Evolutionary conservation across 2,329 filamentous ascomycete genomes (phyloP).

Genomic region (Botrytis cinerea): DNA sequence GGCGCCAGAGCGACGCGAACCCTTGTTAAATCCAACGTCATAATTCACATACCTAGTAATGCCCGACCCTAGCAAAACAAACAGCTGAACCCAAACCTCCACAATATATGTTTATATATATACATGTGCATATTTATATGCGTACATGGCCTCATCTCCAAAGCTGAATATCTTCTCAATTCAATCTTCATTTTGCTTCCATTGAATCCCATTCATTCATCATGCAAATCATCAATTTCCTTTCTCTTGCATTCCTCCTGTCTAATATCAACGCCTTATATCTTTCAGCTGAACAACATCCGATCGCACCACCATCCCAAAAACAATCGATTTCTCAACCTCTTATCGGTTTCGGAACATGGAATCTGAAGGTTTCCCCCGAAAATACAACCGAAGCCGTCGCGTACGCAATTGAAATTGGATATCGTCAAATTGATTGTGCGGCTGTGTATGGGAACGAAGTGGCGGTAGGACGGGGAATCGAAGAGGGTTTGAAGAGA

Average conservation of each 20-base stretch:
- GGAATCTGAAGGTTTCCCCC: constrained; percentile 14
- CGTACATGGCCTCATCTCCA: neutral
- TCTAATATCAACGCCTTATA: neutral
- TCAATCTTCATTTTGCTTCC: neutral
- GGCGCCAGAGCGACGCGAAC: neutral
- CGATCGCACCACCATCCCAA: neutral
- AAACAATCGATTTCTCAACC: constrained; percentile 12
- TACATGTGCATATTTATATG: too few species aligned
- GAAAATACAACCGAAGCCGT: constrained; percentile 25
- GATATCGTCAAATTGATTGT: constrained; percentile 35
- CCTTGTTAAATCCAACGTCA: neutral
- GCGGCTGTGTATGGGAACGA: constrained; percentile 32
- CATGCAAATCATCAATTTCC: neutral
- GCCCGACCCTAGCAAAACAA: neutral
- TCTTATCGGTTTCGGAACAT: constrained; percentile 25
- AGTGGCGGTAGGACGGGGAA: constrained; percentile 31
- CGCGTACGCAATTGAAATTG: constrained; percentile 29
- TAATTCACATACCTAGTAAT: neutral
- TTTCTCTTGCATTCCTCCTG: neutral
- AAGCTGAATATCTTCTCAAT: neutral
- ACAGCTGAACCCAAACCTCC: constrained; percentile 6
- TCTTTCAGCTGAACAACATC: constrained; percentile 3
- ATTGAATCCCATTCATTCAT: neutral
- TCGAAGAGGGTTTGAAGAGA: constrained; percentile 28
- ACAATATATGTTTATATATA: too few species aligned